Base-by-base conservation (phyloP, 2,329 filamentous ascomycete genomes). In the Penicillium hordei region DNA sequence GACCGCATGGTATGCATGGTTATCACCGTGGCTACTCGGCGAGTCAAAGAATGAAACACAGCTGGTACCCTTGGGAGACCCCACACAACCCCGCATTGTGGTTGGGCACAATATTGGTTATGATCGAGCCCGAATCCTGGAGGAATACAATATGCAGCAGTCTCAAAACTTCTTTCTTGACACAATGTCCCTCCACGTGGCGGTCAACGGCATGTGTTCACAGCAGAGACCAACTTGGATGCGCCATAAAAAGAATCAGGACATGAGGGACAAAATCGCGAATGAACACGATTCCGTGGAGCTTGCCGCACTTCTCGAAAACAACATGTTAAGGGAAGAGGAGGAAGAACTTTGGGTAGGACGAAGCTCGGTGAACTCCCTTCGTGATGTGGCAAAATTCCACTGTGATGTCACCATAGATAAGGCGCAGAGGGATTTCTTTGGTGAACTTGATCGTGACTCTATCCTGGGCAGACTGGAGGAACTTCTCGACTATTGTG, bases 131-230 rank as follows among this genome's bases (percentile, higher is more conserved):
- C 84, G 95, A 36, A 85, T 97, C 54, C 76, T 87, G 21, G 94
- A 99, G 72, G 94, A 99, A 72, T 99, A 99, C 72, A 83, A 88
- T 68, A 75, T 97, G 40, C 81, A 85, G 54, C 93, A 97, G 73
- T 89, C 91, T 1, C 85, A 86, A 39, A 97, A 92, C 65, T 89
- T 86, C 43, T 99, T 96, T 71, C 77, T 99, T 51, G 94, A 99
- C 72, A 99, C 94, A 31, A 99, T 99, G 94, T 97, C 93, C 1
- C 79, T 99, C 21, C 94, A 99, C 72, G 93, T 96, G 8, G 95
- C 95, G 2, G 93, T 96, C 25, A 99, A 99, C 71, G 94, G 94
- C 61, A 99, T 99, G 94, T 99, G 94, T 75, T 97, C 94, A 23
- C 88, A 90, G 64, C 94, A 99, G 74, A 85, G 94, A 49, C 94